Evolutionary conservation across 257 asterid genomes (phyloP).

Genomic region (Salvia rosmarinus): DNA sequence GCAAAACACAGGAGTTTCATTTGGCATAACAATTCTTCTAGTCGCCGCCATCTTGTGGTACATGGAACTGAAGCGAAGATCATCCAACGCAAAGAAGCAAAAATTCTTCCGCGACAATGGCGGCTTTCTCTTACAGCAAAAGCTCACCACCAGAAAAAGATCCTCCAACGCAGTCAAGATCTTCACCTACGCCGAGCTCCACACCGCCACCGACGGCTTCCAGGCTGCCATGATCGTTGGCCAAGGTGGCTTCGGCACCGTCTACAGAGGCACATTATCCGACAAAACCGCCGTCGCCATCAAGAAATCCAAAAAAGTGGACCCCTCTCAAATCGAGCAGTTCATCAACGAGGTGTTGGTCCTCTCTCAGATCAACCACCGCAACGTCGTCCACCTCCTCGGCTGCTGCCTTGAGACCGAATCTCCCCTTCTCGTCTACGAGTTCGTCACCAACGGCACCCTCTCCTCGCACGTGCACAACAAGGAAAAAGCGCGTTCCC

Average conservation of each 20-base stretch:
- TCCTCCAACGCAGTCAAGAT: slow-evolving; percentile 9
- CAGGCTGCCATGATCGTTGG: slow-evolving; percentile 22
- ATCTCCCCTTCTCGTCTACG: slow-evolving; percentile 41
- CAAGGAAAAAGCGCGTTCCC: too few relatives aligned
- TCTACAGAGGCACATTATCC: slow-evolving; percentile 30
- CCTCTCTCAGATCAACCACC: slow-evolving; percentile 42
- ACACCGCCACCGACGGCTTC: slow-evolving; percentile 29
- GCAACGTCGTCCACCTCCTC: slow-evolving; percentile 38
- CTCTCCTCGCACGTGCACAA: slow-evolving; percentile 37
- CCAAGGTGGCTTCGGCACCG: slow-evolving; percentile 38
- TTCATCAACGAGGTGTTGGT: slow-evolving; percentile 45
- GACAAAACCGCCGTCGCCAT: slow-evolving; percentile 27
- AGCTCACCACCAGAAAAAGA: background rate
- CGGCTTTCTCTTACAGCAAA: slow-evolving; percentile 26
- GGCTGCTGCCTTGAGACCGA: slow-evolving; percentile 47
- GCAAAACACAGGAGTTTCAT: slow-evolving; percentile 11
- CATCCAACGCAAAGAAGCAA: background rate
- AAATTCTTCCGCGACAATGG: slow-evolving; percentile 28
- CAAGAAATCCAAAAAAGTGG: slow-evolving; percentile 34
- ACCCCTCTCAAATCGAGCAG: slow-evolving; percentile 37
- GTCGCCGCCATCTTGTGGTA: background rate
- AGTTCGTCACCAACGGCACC: slow-evolving; percentile 40
- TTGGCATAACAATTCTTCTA: slow-evolving; percentile 5
- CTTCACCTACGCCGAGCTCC: slow-evolving; percentile 26
- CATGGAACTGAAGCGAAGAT: slow-evolving; percentile 27